Evolutionary conservation across 2,329 filamentous ascomycete species (phyloP), one percentile per base, ranked within the genome.

Genomic region (Colletotrichum chrysophilum): DNA sequence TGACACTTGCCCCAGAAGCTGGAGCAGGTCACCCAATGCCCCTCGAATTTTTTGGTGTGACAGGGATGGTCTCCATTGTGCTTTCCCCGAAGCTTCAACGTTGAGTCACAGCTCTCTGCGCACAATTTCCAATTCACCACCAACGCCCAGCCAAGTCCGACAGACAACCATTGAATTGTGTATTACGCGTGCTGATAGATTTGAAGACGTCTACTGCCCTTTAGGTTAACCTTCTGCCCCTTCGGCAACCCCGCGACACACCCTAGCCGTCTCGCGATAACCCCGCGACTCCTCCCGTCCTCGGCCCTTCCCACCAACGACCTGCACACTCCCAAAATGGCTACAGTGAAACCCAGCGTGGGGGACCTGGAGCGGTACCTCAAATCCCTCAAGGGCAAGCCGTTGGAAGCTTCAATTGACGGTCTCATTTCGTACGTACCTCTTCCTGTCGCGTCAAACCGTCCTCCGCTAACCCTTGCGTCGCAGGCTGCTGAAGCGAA

Each of bases 321-420:
- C 76, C 32, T 48, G 36, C 68, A 66, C 67, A 56, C 28, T 36
- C 69, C 32, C 16, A 78, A 55, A 69, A 94, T 94, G 93, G 89
- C 92, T 75, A 85, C 90, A 71, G 83, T 87, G n/a, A 86, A 87
- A 71, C 85, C 86, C 79, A 87, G 90, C 80, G 92, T 94, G 84
- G 95, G 95, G 58, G 94, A 93, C 79, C 88, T 98, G 78, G 91
- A 93, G 62, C 94, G 93, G 65, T 97, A 95, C 80, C 90, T 97
- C 78, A 95, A 94, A 82, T 93, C 94, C 14, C 89, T 98, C 77
- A 96, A 95, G 83, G 90, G 91, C 43, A 93, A 92, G 70, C 89
- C 93, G 34, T 90, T 97, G 70, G 96, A 98, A 79, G 91, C 93
- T 56, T 96, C 95, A 10, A 93, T 97, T 78, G 96, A 98, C 84